These are phyloP conservation scores for Eutrema yunnanense DNA, from an alignment of 345 rosid species.

Conservation along the genomic window DNA sequence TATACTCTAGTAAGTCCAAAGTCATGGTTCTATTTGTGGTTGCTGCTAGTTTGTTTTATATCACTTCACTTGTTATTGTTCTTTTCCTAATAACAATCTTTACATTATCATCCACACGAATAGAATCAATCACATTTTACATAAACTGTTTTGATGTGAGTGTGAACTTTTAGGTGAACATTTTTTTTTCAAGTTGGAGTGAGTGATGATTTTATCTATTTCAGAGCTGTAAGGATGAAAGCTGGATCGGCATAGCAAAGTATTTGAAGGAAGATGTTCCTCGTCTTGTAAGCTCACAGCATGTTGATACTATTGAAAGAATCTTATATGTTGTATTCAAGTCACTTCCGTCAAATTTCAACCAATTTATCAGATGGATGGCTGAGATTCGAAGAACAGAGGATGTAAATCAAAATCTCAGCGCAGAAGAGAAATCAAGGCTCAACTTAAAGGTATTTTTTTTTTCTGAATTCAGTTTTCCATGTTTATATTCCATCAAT, in stretches of 20 bases:
- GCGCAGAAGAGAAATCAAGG: conserved; percentile 67
- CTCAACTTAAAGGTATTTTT: conserved; percentile 56
- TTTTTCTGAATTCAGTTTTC: background rate
- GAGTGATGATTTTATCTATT: conserved; percentile 9
- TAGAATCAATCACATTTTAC: background rate
- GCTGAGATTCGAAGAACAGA: conserved; percentile 71
- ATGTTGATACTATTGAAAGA: conserved; percentile 46
- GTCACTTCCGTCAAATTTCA: conserved; percentile 62
- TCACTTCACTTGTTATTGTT: background rate
- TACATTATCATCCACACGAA: background rate
- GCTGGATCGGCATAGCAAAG: conserved; percentile 65
- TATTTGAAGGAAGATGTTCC: conserved; percentile 82
- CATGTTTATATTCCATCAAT: background rate
- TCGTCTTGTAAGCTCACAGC: conserved; percentile 52
- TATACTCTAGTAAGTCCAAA: conserved; percentile 63
- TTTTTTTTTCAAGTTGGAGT: background rate
- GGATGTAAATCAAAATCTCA: conserved; percentile 53
- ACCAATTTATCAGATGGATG: conserved; percentile 79
- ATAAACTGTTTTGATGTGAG: background rate
- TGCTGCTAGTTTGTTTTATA: background rate
- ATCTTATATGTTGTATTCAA: conserved; percentile 46
- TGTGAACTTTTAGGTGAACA: background rate
- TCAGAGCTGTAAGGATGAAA: conserved; percentile 79
- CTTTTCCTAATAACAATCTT: background rate
- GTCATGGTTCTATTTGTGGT: background rate